These are phyloP conservation scores for Boletus sp. DNA, from an alignment of 768 basidiomycete species.

Conservation along the genomic window DNA sequence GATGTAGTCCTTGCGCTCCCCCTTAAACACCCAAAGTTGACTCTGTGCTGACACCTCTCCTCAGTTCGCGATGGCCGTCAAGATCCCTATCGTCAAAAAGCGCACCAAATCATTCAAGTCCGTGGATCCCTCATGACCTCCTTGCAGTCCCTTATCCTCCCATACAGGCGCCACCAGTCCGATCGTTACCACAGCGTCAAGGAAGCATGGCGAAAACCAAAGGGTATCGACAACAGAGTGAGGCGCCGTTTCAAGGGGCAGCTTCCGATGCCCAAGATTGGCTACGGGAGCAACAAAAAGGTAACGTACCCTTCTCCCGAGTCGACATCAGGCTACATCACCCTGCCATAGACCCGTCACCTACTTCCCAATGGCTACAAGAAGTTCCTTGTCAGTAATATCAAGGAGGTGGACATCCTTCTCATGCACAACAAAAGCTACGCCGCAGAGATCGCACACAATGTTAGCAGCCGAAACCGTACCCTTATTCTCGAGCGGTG, in stretches of 20 bases:
- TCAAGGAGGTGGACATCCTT: constrained; percentile 89
- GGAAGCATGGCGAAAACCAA: constrained; percentile 99
- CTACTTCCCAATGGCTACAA: constrained; percentile 94
- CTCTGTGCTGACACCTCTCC: constrained; percentile 11
- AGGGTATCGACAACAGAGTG: constrained; percentile 99
- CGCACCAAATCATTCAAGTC: constrained; percentile 97
- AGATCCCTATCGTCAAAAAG: constrained; percentile 87
- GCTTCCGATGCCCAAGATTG: constrained; percentile 89
- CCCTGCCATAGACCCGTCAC: constrained; percentile 70
- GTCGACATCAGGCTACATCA: constrained; percentile 1
- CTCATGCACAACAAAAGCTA: constrained; percentile 98
- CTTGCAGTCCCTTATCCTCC: constrained; percentile 12
- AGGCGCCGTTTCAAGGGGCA: constrained; percentile 95
- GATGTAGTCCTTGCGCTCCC: constrained; percentile 3
- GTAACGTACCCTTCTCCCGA: constrained; percentile 40
- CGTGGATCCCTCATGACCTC: constrained; percentile 29
- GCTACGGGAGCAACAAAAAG: constrained; percentile 80
- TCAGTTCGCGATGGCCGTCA: constrained; percentile 44
- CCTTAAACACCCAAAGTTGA: neutral
- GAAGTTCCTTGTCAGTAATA: constrained; percentile 93
- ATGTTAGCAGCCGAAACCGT: constrained; percentile 94
- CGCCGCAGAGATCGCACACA: constrained; percentile 95
- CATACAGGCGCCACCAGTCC: constrained; percentile 88
- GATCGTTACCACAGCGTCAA: constrained; percentile 97
- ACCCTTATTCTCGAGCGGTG: constrained; percentile 85